Evolutionary conservation across 495 filamentous ascomycete species (phyloP), one percentile per base, ranked within the genome.

Genomic region (Talaromyces trachyspermus): DNA sequence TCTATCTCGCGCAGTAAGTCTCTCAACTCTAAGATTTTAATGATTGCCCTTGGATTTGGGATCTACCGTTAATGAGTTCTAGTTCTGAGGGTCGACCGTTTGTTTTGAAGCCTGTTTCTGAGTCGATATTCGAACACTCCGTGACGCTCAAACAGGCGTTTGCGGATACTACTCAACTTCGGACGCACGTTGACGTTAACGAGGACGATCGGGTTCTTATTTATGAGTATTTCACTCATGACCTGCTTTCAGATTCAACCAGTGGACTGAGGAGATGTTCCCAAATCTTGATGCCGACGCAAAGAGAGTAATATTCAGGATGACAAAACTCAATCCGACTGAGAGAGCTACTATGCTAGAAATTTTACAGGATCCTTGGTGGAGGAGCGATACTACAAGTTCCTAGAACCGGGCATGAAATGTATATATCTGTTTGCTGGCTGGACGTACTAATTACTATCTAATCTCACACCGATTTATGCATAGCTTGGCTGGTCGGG

Each of bases 211-310:
- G 36, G 15, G 7, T 20, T 11, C 36, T 38, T 12, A 5, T 38
- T 14, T 38, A 38, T 12, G 36, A 38, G 17, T 38, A 38, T 9
- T 37, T 19, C 15, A n/a, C 14, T 5, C 9, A 38, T 22, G 15
- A 38, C 17, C 11, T 38, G 17, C 17, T 38, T 22, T 20, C 36
- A n/a, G n/a, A n/a, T 42, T 42, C 15, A 10, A 42, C 4, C 39
- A 42, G 10, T 42, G 39, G 39, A 17, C 24, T 10, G 39, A 42
- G 15, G 39, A 42, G 15, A 27, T n/a, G 23, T 42, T 42, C 19
- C 24, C 39, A 17, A 42, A 42, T 42, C 39, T 42, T 27, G 39
- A 42, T 25, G 23, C 8, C 12, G 15, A 42, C 19, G 15, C 39
- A 18, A 42, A 42, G 23, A 12, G 15, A 42, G 7, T 42, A 20